A percentile compares a stretch with the other conserved stretches of the same genome.
Conservation (phyloP, 2,329 filamentous ascomycete species). For the Parastagonospora avenae region DNA sequence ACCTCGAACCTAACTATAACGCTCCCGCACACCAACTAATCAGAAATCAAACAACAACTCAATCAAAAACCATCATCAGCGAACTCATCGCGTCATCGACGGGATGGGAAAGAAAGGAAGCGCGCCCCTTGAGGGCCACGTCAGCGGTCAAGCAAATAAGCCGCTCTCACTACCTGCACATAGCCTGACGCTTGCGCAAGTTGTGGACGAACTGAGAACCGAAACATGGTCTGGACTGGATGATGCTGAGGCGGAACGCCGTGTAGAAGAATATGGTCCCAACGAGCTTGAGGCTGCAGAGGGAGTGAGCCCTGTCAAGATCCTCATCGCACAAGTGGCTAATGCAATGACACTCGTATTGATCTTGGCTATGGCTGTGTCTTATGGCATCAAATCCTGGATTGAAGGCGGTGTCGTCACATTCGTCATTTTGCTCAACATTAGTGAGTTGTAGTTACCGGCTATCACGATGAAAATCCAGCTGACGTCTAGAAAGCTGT, state of each 20-base stretch:
- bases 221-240: slow-evolving; percentile 70
- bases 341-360: slow-evolving; percentile 78
- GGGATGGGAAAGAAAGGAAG: slow-evolving; percentile 31
- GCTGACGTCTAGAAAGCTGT: slow-evolving; percentile 26
- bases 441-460: slow-evolving; percentile 14
- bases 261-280: slow-evolving; percentile 64
- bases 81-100: background rate
- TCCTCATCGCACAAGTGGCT: slow-evolving; percentile 72
- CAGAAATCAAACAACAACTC: background rate
- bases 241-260: slow-evolving; percentile 62
- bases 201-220: slow-evolving; percentile 63
- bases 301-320: slow-evolving; percentile 72
- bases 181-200: slow-evolving; percentile 57
- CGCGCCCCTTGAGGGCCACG: slow-evolving; percentile 30
- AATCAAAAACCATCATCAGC: background rate
- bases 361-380: slow-evolving; percentile 56
- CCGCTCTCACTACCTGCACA: slow-evolving; percentile 68
- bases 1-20: slow-evolving; percentile 13
- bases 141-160: slow-evolving; percentile 51
- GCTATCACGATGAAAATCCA: no score
- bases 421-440: slow-evolving; percentile 53
- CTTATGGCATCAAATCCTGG: slow-evolving; percentile 53
- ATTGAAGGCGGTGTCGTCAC: slow-evolving; percentile 57
- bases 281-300: slow-evolving; percentile 75
- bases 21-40: background rate